Percentiles rank a stretch among this genome's conserved stretches.
phyloP scores from a whole-genome alignment of 2,329 filamentous ascomycete genomes.

The Ramichloridium luteum region DNA sequence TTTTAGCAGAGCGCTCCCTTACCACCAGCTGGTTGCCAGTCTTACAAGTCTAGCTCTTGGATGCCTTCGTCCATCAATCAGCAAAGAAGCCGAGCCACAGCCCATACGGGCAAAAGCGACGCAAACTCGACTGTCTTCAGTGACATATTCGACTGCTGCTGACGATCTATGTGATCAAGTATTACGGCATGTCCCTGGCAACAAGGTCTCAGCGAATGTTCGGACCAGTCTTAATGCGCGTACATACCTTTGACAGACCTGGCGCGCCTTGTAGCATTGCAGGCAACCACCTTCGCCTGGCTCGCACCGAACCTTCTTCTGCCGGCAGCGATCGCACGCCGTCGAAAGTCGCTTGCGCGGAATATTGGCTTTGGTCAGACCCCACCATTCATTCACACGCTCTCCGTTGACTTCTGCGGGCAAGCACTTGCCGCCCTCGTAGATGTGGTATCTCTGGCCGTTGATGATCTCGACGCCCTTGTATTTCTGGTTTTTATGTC shows the following conservation, averaged over 20 bases:
- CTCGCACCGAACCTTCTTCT: slow-evolving; percentile 11
- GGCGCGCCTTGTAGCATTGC: slow-evolving; percentile 8
- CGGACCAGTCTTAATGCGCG: too few relatives aligned
- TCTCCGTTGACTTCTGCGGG: slow-evolving; percentile 8
- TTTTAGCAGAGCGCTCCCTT: too few relatives aligned
- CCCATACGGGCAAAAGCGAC: too few relatives aligned
- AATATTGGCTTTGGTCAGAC: slow-evolving; percentile 8
- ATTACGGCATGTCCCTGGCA: too few relatives aligned
- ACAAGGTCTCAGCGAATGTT: too few relatives aligned
- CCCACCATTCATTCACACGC: slow-evolving; percentile 3
- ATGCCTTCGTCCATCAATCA: too few relatives aligned
- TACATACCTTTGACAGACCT: slow-evolving; percentile 8
- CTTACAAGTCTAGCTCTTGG: too few relatives aligned
- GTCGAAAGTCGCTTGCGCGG: slow-evolving; percentile 9
- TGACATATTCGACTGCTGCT: too few relatives aligned
- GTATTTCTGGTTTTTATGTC: background rate
- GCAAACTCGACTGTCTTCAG: too few relatives aligned
- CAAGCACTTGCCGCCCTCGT: slow-evolving; percentile 6
- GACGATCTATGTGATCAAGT: too few relatives aligned
- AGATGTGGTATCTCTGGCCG: slow-evolving; percentile 2
- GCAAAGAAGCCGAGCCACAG: too few relatives aligned
- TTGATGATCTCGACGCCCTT: background rate
- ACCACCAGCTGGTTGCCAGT: too few relatives aligned
- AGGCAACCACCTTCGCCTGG: slow-evolving; percentile 7
- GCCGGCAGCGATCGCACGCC: slow-evolving; percentile 7